These are phyloP conservation scores for Nitzschia inconspicua DNA, from an alignment of 108 stramenopile genomes.

Conservation along the genomic window DNA sequence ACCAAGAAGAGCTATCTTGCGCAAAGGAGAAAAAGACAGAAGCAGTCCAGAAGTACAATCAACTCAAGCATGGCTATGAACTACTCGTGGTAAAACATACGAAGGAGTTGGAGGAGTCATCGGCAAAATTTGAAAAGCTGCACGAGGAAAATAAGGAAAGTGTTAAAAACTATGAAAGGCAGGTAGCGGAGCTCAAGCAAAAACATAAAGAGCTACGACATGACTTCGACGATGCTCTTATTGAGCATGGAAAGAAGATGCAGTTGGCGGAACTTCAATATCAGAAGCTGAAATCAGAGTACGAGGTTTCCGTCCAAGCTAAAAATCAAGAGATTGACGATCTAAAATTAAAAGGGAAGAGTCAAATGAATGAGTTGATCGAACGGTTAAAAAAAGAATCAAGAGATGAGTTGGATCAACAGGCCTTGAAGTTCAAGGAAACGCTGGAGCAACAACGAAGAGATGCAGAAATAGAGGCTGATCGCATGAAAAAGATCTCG, in stretches of 20 bases:
- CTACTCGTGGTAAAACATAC: too few species aligned
- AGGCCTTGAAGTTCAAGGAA: background rate
- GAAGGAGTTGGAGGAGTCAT: too few species aligned
- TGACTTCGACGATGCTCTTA: background rate
- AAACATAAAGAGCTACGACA: background rate
- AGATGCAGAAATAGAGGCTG: background rate
- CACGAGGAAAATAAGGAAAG: background rate
- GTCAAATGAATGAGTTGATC: background rate
- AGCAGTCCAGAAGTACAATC: background rate
- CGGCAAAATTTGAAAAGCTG: background rate
- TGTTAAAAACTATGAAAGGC: too few species aligned
- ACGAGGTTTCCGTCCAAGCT: conserved; percentile 2
- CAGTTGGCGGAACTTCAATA: background rate
- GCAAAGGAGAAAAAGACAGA: background rate
- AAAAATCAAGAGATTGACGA: too few species aligned
- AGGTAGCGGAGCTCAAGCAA: background rate
- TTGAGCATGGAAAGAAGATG: background rate
- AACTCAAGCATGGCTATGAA: background rate
- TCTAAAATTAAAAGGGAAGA: background rate
- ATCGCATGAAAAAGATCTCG: too few species aligned
- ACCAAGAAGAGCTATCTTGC: background rate
- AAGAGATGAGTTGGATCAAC: background rate
- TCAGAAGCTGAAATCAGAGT: background rate
- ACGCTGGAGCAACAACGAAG: background rate
- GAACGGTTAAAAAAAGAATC: background rate